Evolutionary conservation across 345 rosid species (phyloP), one percentile per base, ranked within the genome.

Genomic region (Stellera chamaejasme): DNA sequence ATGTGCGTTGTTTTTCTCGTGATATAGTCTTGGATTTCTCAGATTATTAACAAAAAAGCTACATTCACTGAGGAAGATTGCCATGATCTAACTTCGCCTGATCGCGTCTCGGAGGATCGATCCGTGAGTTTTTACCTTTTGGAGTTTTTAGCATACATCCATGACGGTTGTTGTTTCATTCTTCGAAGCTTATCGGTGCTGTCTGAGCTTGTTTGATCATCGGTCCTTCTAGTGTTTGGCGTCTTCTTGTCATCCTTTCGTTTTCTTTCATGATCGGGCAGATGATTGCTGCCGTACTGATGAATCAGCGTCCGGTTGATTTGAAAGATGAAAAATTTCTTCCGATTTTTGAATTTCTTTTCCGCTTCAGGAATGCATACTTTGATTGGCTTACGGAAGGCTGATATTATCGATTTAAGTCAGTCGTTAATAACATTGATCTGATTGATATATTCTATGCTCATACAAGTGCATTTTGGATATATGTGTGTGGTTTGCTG

Each of bases 61-160:
- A 68, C 50, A 4, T 44, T 49, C 27, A 45, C 19, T 50, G 61
- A 60, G 49, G 42, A 56, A 28, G 39, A 48, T 10, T 11, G 43
- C 0, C 54, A 62, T 25, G 75, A 66, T 70, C 70, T 58, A 52
- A 66, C 54, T 54, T 48, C 50, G 70, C 74, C 69, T 70, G 77
- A 62, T 67, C 70, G 52, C 49, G 27, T 50, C 69, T 39, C 54
- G 60, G 63, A 69, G 67, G 77, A 72, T 77, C 87, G 77, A 79
- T 82, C 81, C 62, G 80, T 71, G 60, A 74, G 88, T 79, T 58
- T 3, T n/a, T 66, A 54, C 16, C 42, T 61, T 69, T 50, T 16
- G 10, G 36, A 32, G 39, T 32, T 32, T 32, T 8, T 5, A 32
- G 1, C 39, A 32, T 32, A 32, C 39, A 32, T 32, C 39, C 39